Evolutionary conservation across 108 stramenopile species (phyloP).

Genomic region (Nitzschia sp.): DNA sequence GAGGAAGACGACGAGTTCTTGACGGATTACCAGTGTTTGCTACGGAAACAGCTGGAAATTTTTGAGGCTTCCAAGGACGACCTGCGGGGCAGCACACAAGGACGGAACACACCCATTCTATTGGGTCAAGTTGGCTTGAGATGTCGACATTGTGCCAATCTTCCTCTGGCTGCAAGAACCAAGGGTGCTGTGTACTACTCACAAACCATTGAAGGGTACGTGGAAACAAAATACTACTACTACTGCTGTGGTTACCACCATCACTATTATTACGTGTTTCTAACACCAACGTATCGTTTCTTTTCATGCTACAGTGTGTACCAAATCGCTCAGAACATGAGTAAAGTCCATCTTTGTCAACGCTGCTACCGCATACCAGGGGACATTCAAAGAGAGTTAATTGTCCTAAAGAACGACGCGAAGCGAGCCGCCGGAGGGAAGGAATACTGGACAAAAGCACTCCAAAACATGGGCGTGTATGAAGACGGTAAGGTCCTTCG

Average conservation of each 20-base stretch:
- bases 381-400: constrained; percentile 17
- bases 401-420: constrained; percentile 18
- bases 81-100: constrained; percentile 36
- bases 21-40: constrained; percentile 43
- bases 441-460: constrained; percentile 24
- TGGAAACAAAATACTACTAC: neutral
- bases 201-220: constrained; percentile 24
- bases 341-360: constrained; percentile 35
- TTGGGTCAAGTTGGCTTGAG: constrained; percentile 47
- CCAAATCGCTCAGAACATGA: constrained; percentile 52
- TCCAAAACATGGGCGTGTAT: constrained; percentile 27
- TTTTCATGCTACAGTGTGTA: constrained; percentile 20
- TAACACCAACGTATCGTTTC: neutral
- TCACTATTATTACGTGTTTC: neutral
- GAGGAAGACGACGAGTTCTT: constrained; percentile 37
- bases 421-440: constrained; percentile 30
- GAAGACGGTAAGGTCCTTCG: constrained; percentile 32
- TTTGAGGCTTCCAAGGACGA: constrained; percentile 43
- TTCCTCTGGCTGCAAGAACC: constrained; percentile 24
- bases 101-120: constrained; percentile 34
- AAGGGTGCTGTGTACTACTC: constrained; percentile 50
- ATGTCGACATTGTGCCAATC: constrained; percentile 40
- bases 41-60: constrained; percentile 42
- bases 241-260: neutral
- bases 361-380: constrained; percentile 33